These are phyloP conservation scores for Hygrophorus russula DNA, from an alignment of 768 basidiomycete genomes.

Conservation along the genomic window DNA sequence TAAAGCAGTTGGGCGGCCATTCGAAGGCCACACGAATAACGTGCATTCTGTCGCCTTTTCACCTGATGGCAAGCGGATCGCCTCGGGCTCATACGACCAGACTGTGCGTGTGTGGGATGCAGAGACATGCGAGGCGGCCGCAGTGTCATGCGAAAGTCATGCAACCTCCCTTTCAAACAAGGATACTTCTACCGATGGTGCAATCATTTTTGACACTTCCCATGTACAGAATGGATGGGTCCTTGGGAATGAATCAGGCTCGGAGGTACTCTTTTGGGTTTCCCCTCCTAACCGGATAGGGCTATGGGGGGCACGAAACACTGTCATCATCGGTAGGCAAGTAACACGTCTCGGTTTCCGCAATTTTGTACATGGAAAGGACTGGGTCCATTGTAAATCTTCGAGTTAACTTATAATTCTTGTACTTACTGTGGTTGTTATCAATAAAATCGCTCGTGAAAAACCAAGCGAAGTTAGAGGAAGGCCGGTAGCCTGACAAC, in stretches of 20 bases:
- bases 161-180: background rate
- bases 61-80: constrained; percentile 5
- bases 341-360: background rate
- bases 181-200: background rate
- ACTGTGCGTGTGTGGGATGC: constrained; percentile 5
- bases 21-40: background rate
- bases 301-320: constrained; percentile 1
- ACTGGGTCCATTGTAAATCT: background rate
- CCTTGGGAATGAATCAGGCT: background rate
- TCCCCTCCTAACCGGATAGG: background rate
- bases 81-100: constrained; percentile 2
- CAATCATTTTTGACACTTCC: background rate
- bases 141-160: too few relatives aligned
- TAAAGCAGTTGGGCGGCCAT: background rate
- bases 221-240: background rate
- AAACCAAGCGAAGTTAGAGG: too few relatives aligned
- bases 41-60: constrained; percentile 5
- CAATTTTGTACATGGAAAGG: background rate
- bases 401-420: too few relatives aligned
- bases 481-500: too few relatives aligned
- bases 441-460: too few relatives aligned
- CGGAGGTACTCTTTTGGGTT: too few relatives aligned
- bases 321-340: background rate
- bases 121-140: background rate
- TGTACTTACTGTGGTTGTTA: too few relatives aligned